Base-by-base conservation (phyloP, 306 rosid species). In the Quillaja saponaria region DNA sequence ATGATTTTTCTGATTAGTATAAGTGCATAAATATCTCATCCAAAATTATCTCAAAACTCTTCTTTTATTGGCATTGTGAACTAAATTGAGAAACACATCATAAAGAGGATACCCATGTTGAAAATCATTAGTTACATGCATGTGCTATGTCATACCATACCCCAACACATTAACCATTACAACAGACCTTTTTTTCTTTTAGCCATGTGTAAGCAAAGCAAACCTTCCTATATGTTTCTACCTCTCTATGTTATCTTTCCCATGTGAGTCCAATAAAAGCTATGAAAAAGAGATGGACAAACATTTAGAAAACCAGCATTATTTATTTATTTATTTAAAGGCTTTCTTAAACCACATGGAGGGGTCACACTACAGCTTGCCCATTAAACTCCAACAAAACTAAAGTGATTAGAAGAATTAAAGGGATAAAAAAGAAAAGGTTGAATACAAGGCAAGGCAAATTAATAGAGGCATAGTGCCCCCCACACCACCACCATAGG, bases 331-430 rank as follows among this genome's bases (percentile, higher is more conserved):
- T 1, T 25, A 1, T 25, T 49, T 73, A 71, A 68, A 86, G 77
- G 76, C 58, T 66, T 59, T 39, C 54, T 72, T 59, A 69, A 71
- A 72, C 79, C 91, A 88, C 91, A 82, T 88, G 91, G 91, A 88
- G 85, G 91, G 91, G 91, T 78, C 89, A 75, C n/a, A n/a, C n/a
- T n/a, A n/a, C 67, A 63, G 49, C 51, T 72, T 88, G 84, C 68
- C 84, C 79, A 76, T 81, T 77, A 85, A 71, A 64, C 81, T 87
- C 78, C 79, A 81, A 63, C 57, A 68, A 69, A 76, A 77, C 55
- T 64, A 71, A 81, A 78, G 69, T 73, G 17, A 17, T 21, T 74
- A 69, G 58, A 60, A 61, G 57, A 34, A n/a, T n/a, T n/a, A n/a
- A n/a, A n/a, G n/a, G n/a, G n/a, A n/a, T n/a, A n/a, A n/a, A n/a